Conservation (phyloP, 2,329 filamentous ascomycete genomes). For the Neocucurbitaria cava region DNA sequence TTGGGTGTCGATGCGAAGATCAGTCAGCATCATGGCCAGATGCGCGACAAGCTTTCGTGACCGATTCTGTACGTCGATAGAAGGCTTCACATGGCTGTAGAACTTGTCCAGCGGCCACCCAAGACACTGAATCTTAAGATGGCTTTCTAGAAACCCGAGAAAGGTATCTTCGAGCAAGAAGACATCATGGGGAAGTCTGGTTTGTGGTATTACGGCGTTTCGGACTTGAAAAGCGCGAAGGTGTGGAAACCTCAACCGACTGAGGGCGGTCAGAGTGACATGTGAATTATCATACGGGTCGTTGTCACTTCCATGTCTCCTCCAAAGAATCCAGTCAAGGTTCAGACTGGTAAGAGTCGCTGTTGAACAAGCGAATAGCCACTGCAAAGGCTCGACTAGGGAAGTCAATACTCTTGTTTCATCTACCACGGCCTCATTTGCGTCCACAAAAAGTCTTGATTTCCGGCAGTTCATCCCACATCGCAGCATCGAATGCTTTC, state of each 20-base stretch:
- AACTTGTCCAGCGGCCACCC: conserved; percentile 57
- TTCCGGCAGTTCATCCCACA: conserved; percentile 36
- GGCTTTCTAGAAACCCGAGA: conserved; percentile 54
- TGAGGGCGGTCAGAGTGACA: conserved; percentile 34
- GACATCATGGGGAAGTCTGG: conserved; percentile 44
- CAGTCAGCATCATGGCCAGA: conserved; percentile 49
- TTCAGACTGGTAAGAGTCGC: conserved; percentile 42
- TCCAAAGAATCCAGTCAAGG: conserved; percentile 47
- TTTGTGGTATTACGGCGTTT: conserved; percentile 51
- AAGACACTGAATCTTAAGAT: conserved; percentile 53
- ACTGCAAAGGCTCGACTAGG: conserved; percentile 20
- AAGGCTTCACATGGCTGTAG: conserved; percentile 43
- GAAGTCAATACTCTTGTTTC: conserved; percentile 3
- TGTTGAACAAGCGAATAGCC: conserved; percentile 26
- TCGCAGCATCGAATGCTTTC: conserved; percentile 29
- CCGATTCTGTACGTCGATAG: conserved; percentile 31
- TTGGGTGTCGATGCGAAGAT: conserved; percentile 52
- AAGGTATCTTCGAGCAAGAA: conserved; percentile 49
- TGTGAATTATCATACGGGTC: conserved; percentile 16
- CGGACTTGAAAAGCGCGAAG: conserved; percentile 55
- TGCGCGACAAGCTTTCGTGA: conserved; percentile 46
- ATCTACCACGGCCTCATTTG: conserved; percentile 11
- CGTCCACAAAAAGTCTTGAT: conserved; percentile 30
- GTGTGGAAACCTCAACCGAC: conserved; percentile 51
- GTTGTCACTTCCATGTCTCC: conserved; percentile 23